phyloP scores from a whole-genome alignment of 2,329 filamentous ascomycete species.

The Aspergillus thermomutatus region DNA sequence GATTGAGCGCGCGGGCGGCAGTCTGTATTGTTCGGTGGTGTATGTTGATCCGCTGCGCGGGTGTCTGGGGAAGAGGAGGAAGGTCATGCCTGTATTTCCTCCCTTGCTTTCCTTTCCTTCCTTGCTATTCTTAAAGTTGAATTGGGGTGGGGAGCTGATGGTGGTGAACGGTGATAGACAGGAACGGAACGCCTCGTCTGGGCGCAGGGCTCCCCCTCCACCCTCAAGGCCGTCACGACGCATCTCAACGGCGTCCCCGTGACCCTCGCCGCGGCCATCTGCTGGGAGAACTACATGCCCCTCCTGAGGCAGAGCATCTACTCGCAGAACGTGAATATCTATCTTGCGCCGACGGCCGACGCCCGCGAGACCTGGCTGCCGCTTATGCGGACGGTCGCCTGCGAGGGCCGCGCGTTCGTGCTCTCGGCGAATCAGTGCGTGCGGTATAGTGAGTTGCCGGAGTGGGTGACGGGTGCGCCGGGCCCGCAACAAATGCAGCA shows the following conservation, averaged over 20 bases:
- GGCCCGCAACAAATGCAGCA: neutral
- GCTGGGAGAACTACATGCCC: conserved; percentile 98
- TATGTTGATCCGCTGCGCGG: conserved; percentile 76
- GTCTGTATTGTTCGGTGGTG: conserved; percentile 76
- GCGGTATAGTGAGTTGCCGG: conserved; percentile 54
- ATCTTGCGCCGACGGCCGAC: conserved; percentile 87
- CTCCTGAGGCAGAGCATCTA: conserved; percentile 80
- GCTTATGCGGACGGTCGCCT: conserved; percentile 76
- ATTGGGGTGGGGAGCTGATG: too few species aligned
- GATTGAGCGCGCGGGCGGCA: conserved; percentile 77
- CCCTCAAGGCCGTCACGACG: conserved; percentile 74
- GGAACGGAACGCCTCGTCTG: conserved; percentile 80
- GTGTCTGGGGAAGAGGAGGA: conserved; percentile 77
- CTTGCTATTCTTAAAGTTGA: neutral
- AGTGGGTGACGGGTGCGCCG: conserved; percentile 51
- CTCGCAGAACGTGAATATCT: conserved; percentile 85
- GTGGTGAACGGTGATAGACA: too few species aligned
- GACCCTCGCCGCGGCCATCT: conserved; percentile 82
- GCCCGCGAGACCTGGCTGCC: conserved; percentile 75
- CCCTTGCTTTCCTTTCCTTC: conserved; percentile 1
- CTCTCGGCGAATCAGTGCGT: conserved; percentile 82
- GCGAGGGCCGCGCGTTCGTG: conserved; percentile 82
- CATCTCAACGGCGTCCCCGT: conserved; percentile 74
- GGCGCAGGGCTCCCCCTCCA: conserved; percentile 79
- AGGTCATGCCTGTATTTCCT: conserved; percentile 75